Evolutionary conservation across 2,329 filamentous ascomycete species (phyloP), one percentile per base, ranked within the genome.

Genomic region (Aspergillus novoparasiticus): DNA sequence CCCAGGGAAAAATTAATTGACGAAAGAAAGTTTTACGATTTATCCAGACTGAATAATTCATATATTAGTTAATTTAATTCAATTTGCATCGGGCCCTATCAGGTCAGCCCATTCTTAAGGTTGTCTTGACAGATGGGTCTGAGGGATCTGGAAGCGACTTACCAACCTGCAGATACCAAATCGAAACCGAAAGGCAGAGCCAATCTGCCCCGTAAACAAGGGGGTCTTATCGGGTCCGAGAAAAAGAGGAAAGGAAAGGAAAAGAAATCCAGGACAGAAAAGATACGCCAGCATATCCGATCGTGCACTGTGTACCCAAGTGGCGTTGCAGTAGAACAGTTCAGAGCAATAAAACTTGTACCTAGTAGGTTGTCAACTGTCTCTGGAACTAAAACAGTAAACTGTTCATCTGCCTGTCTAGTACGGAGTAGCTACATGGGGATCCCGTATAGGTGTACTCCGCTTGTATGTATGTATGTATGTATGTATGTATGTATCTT

Each of bases 61-160:
- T 50, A 50, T 56, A 30, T 57, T 39, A 55, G 45, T 58, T 55
- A 55, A 57, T 58, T 48, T 60, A 53, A 46, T 59, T 32, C 26
- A 28, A 41, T 53, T 30, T 43, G 36, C 30, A 45, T 39, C 32
- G n/a, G 30, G 23, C 39, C 26, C 30, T 60, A 55, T 58, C 64
- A 58, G 61, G 59, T 43, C 57, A 8, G 58, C 46, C 48, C 61
- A 56, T 59, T 62, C 62, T 68, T 70, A 68, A 68, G 65, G 66
- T 70, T 71, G 66, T 66, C 64, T 65, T 72, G 70, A 73, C 69
- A 73, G 70, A 69, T 70, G 69, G 68, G 53, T 69, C 66, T 67
- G 69, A 69, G 66, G 66, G 63, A 62, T 63, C 59, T 62, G 48
- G 59, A 62, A 60, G 58, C 21, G 54, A 59, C 59, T 58, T 60